Base-by-base conservation (phyloP, 768 basidiomycete genomes). In the Heimioporus sp. region DNA sequence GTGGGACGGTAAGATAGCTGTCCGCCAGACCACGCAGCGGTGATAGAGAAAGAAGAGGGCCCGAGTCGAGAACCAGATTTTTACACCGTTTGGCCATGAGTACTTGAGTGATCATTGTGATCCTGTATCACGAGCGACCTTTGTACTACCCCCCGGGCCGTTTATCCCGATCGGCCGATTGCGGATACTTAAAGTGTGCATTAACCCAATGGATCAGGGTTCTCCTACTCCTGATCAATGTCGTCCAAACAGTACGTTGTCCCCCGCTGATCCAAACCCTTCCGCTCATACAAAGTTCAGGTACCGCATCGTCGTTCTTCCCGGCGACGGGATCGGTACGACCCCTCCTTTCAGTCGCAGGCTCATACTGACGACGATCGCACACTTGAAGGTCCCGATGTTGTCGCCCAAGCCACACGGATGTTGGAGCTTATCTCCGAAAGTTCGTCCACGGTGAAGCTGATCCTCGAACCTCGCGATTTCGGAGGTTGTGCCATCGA, bases 401-500 rank as follows among this genome's bases (percentile, higher is more conserved):
- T 99, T 30, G 79, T 92, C 24, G 80, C 71, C 5, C 85, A 98
- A 70, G 97, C 95, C 6, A 79, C 88, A 24, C 84, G 86, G 51
- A 88, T 98, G 2, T 80, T 99, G 46, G 73, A 94, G 58, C 69
- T 81, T 5, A 72, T 98, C 44, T 83, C 86, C 0, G 78, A 79
- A 9, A 74, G 76, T 37, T 83, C 82, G 13, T 51, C 77, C 8
- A 80, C 87, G 41, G 78, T 90, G 57, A 76, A 87, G 51, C 82
- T 98, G 67, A 74, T 79, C 47, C 80, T 99, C 45, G 81, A 87
- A 63, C 69, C 77, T 21, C 83, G 92, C 65, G 76, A 83, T 46
- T 97, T 98, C 66, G 97, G 97, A 41, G 97, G 97, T 50, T 84
- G 81, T 62, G 93, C 95, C 2, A 97, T 99, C 65, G 97, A 98